A percentile compares a stretch with the other conserved stretches of the same genome.
These are phyloP conservation scores for Crithidia bombi DNA, from an alignment of 208 protist genomes.

Conservation along the genomic window DNA sequence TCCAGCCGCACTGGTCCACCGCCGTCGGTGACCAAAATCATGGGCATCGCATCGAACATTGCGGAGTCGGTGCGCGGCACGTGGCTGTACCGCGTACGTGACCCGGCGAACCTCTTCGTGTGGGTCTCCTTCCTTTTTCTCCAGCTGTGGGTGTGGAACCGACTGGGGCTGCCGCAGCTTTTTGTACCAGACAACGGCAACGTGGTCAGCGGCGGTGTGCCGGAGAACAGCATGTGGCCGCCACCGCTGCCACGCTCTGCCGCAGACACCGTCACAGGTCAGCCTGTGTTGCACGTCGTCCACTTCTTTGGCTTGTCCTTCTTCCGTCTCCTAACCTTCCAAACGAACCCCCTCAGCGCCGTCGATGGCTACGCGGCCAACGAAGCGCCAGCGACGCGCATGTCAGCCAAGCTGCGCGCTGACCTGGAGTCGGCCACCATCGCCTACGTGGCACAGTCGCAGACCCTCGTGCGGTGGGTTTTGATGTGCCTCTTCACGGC, in stretches of 20 bases:
- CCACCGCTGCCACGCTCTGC: neutral
- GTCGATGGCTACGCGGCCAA: neutral
- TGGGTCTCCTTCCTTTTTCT: constrained; percentile 46
- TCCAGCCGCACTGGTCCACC: constrained; percentile 32
- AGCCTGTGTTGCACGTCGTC: too few species aligned
- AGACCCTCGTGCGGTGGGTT: constrained; percentile 29
- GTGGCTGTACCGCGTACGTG: constrained; percentile 64
- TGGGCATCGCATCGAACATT: constrained; percentile 51
- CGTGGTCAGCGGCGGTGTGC: neutral
- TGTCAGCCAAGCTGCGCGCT: neutral
- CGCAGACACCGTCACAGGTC: neutral
- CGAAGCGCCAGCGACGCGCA: neutral
- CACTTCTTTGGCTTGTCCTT: constrained; percentile 30
- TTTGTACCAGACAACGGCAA: constrained; percentile 15
- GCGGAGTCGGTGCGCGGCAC: constrained; percentile 59
- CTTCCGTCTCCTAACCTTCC: constrained; percentile 23
- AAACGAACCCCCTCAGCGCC: constrained; percentile 17
- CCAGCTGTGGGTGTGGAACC: constrained; percentile 59
- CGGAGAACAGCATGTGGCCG: neutral
- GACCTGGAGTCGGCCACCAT: neutral
- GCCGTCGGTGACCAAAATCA: constrained; percentile 12
- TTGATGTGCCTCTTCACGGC: constrained; percentile 37
- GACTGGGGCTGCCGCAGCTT: constrained; percentile 51
- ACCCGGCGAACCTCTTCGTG: constrained; percentile 54
- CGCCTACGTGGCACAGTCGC: constrained; percentile 31